phyloP scores from a whole-genome alignment of 164 flowering plant species.

The Vitis cinerea region DNA sequence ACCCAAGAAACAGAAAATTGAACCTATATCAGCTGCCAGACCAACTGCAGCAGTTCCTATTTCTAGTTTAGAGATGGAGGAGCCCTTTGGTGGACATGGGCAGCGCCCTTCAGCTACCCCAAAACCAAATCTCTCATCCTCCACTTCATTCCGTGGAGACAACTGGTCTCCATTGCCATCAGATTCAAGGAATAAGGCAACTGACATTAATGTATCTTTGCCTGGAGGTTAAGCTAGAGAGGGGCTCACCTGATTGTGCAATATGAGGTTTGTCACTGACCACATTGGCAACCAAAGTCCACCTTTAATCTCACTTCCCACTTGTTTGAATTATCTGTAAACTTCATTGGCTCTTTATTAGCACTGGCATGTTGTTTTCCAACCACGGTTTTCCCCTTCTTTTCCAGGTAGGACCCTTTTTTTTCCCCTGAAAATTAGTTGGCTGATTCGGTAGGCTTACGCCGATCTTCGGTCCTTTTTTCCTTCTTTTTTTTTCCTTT shows the following conservation, averaged over 20 bases:
- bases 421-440: conserved; percentile 5
- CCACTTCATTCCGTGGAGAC: conserved; percentile 63
- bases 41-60: conserved; percentile 64
- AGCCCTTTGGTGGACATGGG: conserved; percentile 24
- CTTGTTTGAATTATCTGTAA: conserved; percentile 24
- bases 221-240: conserved; percentile 37
- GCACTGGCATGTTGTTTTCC: conserved; percentile 10
- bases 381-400: conserved; percentile 1
- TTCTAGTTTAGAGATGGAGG: conserved; percentile 56
- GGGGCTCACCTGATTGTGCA: conserved; percentile 2
- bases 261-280: conserved; percentile 35
- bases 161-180: conserved; percentile 64
- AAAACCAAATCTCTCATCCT: conserved; percentile 33
- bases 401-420: background rate
- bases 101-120: conserved; percentile 31
- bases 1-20: conserved; percentile 69
- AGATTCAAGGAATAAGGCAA: conserved; percentile 60
- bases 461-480: background rate
- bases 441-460: conserved; percentile 22
- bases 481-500: background rate
- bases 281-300: conserved; percentile 12
- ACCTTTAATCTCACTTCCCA: conserved; percentile 7
- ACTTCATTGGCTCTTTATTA: conserved; percentile 5
- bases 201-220: conserved; percentile 73
- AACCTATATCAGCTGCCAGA: conserved; percentile 25